Evolutionary conservation across 2,329 filamentous ascomycete species (phyloP).

Genomic region (Arthrobotrys megalospora): DNA sequence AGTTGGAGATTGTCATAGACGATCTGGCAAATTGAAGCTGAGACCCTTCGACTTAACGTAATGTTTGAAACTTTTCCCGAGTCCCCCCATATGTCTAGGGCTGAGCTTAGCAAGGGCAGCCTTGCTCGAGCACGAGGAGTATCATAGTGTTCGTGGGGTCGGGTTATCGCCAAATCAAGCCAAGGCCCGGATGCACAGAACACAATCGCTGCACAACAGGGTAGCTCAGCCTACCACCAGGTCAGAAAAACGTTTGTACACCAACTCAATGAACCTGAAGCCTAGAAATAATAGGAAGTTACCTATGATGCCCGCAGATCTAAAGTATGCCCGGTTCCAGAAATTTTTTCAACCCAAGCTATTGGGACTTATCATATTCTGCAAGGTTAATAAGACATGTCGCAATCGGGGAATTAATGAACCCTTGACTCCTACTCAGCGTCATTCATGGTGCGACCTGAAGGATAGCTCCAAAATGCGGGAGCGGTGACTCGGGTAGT

Average conservation of each 20-base stretch:
- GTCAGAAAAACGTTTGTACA: slow-evolving; percentile 2
- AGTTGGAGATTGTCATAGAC: slow-evolving; percentile 26
- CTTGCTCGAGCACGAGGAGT: slow-evolving; percentile 36
- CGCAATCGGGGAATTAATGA: slow-evolving; percentile 59
- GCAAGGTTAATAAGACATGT: slow-evolving; percentile 57
- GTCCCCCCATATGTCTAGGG: slow-evolving; percentile 22
- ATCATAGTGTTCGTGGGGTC: slow-evolving; percentile 29
- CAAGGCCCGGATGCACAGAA: slow-evolving; percentile 45
- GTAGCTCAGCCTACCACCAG: slow-evolving; percentile 46
- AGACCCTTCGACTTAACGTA: slow-evolving; percentile 4
- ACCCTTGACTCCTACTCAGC: slow-evolving; percentile 36
- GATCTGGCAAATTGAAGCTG: slow-evolving; percentile 35
- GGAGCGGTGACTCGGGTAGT: slow-evolving; percentile 41
- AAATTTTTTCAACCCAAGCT: slow-evolving; percentile 48
- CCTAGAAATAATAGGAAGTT: slow-evolving; percentile 22
- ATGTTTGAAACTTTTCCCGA: slow-evolving; percentile 25
- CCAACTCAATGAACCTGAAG: slow-evolving; percentile 21
- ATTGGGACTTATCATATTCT: slow-evolving; percentile 57
- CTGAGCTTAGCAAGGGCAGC: slow-evolving; percentile 53
- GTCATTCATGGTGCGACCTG: slow-evolving; percentile 49
- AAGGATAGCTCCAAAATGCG: slow-evolving; percentile 34
- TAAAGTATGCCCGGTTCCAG: slow-evolving; percentile 35
- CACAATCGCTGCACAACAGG: slow-evolving; percentile 24
- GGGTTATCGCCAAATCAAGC: slow-evolving; percentile 56
- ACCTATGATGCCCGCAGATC: slow-evolving; percentile 15